phyloP scores from a whole-genome alignment of 1,284 basidiomycete genomes.

The Heliocybe sulcata region DNA sequence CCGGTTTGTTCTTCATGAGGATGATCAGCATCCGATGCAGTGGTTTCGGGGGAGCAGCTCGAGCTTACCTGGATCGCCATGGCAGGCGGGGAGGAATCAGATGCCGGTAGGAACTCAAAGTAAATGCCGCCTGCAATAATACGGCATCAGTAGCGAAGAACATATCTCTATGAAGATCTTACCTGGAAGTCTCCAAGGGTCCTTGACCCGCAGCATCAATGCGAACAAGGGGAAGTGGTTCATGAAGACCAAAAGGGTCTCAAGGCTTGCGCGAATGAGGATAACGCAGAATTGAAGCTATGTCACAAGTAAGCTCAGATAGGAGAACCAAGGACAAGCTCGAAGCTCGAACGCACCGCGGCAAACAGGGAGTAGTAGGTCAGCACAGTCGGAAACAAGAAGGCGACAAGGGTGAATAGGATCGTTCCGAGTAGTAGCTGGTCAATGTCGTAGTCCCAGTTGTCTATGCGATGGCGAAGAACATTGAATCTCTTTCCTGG shows the following conservation, averaged over 20 bases:
- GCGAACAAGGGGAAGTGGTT: constrained; percentile 92
- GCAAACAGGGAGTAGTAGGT: constrained; percentile 85
- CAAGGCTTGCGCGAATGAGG: constrained; percentile 50
- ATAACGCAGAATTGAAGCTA: constrained; percentile 62
- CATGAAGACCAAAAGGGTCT: constrained; percentile 66
- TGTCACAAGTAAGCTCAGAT: not conserved
- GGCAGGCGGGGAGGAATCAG: not conserved
- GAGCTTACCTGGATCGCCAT: not conserved
- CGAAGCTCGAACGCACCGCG: constrained; percentile 37
- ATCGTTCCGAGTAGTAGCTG: constrained; percentile 93
- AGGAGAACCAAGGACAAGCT: constrained; percentile 2
- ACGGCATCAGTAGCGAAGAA: constrained; percentile 3
- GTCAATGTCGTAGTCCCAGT: constrained; percentile 89
- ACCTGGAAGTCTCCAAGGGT: constrained; percentile 81
- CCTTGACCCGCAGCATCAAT: constrained; percentile 81
- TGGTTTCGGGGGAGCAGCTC: not conserved
- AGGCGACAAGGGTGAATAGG: constrained; percentile 87
- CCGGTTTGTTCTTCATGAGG: constrained; percentile 24
- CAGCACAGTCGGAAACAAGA: constrained; percentile 86
- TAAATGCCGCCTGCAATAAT: constrained; percentile 24
- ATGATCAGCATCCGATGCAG: not conserved
- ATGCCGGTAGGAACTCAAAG: constrained; percentile 8
- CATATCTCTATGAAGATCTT: constrained; percentile 7
- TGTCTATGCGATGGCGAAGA: constrained; percentile 77
- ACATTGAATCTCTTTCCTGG: constrained; percentile 84